Percentiles rank a stretch among this genome's conserved stretches.
These are phyloP conservation scores for Pseudozyma hubeiensis DNA, from an alignment of 1,284 basidiomycete species.

Conservation along the genomic window DNA sequence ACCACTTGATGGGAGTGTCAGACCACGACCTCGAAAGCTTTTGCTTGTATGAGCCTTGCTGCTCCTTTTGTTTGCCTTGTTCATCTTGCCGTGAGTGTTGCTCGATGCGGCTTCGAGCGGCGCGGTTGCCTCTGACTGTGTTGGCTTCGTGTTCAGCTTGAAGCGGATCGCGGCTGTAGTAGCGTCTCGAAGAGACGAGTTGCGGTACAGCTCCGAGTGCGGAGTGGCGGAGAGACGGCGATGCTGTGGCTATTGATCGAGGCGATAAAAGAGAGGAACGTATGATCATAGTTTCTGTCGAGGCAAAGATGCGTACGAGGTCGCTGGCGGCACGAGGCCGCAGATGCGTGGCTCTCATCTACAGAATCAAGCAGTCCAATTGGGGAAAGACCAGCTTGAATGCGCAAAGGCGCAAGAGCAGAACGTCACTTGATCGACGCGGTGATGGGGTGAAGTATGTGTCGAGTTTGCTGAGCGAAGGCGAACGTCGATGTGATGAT, in stretches of 20 bases:
- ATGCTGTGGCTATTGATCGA: not conserved
- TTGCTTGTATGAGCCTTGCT: constrained; percentile 22
- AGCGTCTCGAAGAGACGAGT: constrained; percentile 10
- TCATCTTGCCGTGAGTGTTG: constrained; percentile 23
- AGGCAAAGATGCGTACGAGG: constrained; percentile 11
- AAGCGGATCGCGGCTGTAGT: constrained; percentile 55
- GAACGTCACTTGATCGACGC: no score
- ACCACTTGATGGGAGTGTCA: constrained; percentile 92
- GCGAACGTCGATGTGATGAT: no score
- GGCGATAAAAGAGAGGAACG: constrained; percentile 1
- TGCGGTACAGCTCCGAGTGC: not conserved
- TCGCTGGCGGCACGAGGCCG: constrained; percentile 25
- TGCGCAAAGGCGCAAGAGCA: no score
- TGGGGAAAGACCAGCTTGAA: no score
- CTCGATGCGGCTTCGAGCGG: constrained; percentile 35
- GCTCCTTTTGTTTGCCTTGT: constrained; percentile 12
- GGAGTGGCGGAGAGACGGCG: not conserved
- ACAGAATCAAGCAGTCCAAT: no score
- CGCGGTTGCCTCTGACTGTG: constrained; percentile 62
- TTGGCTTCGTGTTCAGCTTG: constrained; percentile 60
- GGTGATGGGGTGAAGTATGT: no score
- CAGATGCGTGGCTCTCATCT: constrained; percentile 27
- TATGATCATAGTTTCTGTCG: not conserved
- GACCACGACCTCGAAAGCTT: constrained; percentile 79
- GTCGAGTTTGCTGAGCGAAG: no score